Base-by-base conservation (phyloP, 2,329 filamentous ascomycete genomes). In the Colletotrichum tamarilloi region DNA sequence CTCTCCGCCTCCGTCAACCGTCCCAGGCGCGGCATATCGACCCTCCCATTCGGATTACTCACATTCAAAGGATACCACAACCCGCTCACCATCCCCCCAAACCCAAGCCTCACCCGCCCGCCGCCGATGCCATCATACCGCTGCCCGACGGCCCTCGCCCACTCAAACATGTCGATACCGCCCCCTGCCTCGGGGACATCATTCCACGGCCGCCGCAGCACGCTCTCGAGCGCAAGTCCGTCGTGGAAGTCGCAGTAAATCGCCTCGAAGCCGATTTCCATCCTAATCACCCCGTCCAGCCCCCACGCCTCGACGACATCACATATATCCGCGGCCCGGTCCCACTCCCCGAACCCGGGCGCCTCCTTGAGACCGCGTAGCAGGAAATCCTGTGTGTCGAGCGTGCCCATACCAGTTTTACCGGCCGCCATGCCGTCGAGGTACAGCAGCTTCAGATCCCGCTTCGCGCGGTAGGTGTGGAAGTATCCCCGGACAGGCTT, bases 221-320 rank as follows among this genome's bases (percentile, higher is more conserved):
- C 78, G 5, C 79, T 79, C 1, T 85, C 72, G 24, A 83, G 77
- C 22, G 83, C 78, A 12, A 89, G 74, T 0, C 85, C 85, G 3
- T 82, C 75, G 11, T 76, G 75, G 58, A 94, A 94, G 66, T 91
- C 83, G 79, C 92, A 94, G 24, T 92, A 83, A 62, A 94, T 92
- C 66, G 93, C 85, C 80, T 94, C 92, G 75, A 94, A 94, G 0
- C 92, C 92, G 22, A 87, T 87, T 77, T 94, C 92, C 87, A 92
- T 92, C 12, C 92, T 87, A 2, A 94, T 80, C 26, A 93, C 84
- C 0, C 91, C 91, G 76, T 93, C 89, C n/a, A 93, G 85, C 11
- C 88, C 88, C 91, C 79, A 89, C 67, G 77, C 80, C 72, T 57
- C 80, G 11, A 88, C 85, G 11, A 92, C 76, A 0, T 85, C 80